Conservation (phyloP, 1,139 yeast species). For the Chernovozyma aurita region DNA sequence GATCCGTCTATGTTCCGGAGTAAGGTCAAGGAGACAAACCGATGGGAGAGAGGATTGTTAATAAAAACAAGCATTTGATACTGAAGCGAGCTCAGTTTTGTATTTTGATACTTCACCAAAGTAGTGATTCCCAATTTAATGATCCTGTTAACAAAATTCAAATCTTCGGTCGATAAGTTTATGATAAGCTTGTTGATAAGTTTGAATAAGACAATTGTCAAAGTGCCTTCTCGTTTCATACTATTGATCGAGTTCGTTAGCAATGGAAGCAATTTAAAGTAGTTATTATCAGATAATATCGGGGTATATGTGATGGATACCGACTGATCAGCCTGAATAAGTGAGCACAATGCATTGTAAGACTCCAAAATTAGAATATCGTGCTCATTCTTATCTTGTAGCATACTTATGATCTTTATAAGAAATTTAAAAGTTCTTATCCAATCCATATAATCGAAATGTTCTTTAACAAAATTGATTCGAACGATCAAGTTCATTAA, state of each 20-base stretch:
- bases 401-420: conserved; percentile 15
- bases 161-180: conserved; percentile 27
- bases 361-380: conserved; percentile 27
- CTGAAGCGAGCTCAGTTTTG: conserved; percentile 30
- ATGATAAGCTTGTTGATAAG: conserved; percentile 37
- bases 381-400: conserved; percentile 9
- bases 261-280: conserved; percentile 20
- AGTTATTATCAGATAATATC: conserved; percentile 13
- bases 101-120: conserved; percentile 21
- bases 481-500: conserved; percentile 24
- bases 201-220: conserved; percentile 23
- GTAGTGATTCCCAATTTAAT: conserved; percentile 28
- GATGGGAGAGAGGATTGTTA: conserved; percentile 23
- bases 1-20: conserved; percentile 18
- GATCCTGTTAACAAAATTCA: conserved; percentile 24
- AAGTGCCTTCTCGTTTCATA: conserved; percentile 20
- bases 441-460: conserved; percentile 33
- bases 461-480: conserved; percentile 34
- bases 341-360: conserved; percentile 17
- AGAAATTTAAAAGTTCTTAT: conserved; percentile 18
- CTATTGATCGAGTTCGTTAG: conserved; percentile 15
- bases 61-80: conserved; percentile 33
- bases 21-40: conserved; percentile 10
- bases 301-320: conserved; percentile 20
- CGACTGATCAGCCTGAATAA: conserved; percentile 25